Conservation (phyloP, 192 early-diverging fungal genomes). For the Coemansia sp. region DNA sequence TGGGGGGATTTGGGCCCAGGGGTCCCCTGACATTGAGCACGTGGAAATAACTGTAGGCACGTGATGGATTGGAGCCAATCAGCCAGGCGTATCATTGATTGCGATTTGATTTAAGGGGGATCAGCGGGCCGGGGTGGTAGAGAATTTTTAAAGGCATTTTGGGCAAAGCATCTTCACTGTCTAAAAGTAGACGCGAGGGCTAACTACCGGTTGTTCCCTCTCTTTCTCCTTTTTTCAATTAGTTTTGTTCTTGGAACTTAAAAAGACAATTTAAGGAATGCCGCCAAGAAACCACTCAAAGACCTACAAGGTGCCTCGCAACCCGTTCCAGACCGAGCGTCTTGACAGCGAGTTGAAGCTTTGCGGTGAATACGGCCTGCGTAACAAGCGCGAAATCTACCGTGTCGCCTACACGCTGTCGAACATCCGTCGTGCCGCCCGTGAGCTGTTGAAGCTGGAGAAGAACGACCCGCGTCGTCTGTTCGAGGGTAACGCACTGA, state of each 20-base stretch:
- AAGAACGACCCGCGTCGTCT: constrained; percentile 96
- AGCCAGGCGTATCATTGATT: neutral
- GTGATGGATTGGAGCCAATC: constrained; percentile 31
- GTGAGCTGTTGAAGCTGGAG: constrained; percentile 97
- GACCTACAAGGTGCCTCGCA: constrained; percentile 94
- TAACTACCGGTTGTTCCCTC: neutral
- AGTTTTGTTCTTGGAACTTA: constrained; percentile 18
- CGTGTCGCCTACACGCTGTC: constrained; percentile 94
- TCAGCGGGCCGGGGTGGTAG: constrained; percentile 28
- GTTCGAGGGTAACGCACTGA: constrained; percentile 99
- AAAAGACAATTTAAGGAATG: neutral
- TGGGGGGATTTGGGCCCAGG: constrained; percentile 2
- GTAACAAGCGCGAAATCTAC: constrained; percentile 99
- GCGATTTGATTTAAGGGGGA: constrained; percentile 26
- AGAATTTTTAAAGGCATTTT: constrained; percentile 24
- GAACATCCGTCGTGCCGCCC: constrained; percentile 99
- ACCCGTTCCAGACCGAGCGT: constrained; percentile 95
- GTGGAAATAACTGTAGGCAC: constrained; percentile 38
- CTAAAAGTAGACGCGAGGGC: neutral
- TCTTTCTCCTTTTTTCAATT: neutral
- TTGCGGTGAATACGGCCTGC: constrained; percentile 95
- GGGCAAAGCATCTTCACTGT: neutral
- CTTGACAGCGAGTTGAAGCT: constrained; percentile 93
- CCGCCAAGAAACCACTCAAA: constrained; percentile 53
- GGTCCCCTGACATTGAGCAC: constrained; percentile 32